Conservation (phyloP, 2,329 filamentous ascomycete species). For the Verruconis gallopava region DNA sequence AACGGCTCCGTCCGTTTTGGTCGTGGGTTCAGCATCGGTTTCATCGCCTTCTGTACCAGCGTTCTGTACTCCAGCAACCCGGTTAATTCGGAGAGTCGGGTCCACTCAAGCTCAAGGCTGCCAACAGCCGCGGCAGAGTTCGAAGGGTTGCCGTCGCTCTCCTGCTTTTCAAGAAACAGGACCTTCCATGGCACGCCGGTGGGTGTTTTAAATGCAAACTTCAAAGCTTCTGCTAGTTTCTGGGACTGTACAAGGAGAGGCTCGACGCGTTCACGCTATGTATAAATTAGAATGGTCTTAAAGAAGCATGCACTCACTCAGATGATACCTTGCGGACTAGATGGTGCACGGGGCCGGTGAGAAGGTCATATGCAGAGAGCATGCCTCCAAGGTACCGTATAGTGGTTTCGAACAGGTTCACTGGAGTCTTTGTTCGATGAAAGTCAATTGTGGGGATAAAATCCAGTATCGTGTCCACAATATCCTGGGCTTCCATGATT, state of each 20-base stretch:
- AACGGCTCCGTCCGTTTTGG: conserved; percentile 55
- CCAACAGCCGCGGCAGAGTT: conserved; percentile 37
- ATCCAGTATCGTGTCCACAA: conserved; percentile 57
- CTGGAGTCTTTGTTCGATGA: conserved; percentile 28
- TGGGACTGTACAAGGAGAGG: conserved; percentile 53
- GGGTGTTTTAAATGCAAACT: conserved; percentile 64
- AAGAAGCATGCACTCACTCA: too few species aligned
- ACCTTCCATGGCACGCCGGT: conserved; percentile 62
- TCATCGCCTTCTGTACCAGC: conserved; percentile 54
- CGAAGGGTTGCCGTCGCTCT: conserved; percentile 27
- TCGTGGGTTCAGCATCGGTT: conserved; percentile 53
- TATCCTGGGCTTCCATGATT: conserved; percentile 56
- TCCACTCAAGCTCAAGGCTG: conserved; percentile 66
- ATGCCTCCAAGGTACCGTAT: conserved; percentile 78
- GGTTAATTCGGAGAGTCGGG: conserved; percentile 61
- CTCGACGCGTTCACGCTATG: conserved; percentile 38
- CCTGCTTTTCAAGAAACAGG: conserved; percentile 27
- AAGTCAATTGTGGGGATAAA: conserved; percentile 63
- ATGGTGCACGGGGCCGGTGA: conserved; percentile 50
- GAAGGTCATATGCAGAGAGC: conserved; percentile 61
- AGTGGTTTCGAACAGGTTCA: conserved; percentile 81
- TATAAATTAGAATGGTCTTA: too few species aligned
- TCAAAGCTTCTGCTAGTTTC: conserved; percentile 57
- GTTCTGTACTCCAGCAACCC: conserved; percentile 52
- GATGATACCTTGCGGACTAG: conserved; percentile 63